phyloP scores from a whole-genome alignment of 305 asterid genomes.

The Fraxinus angustifolia region DNA sequence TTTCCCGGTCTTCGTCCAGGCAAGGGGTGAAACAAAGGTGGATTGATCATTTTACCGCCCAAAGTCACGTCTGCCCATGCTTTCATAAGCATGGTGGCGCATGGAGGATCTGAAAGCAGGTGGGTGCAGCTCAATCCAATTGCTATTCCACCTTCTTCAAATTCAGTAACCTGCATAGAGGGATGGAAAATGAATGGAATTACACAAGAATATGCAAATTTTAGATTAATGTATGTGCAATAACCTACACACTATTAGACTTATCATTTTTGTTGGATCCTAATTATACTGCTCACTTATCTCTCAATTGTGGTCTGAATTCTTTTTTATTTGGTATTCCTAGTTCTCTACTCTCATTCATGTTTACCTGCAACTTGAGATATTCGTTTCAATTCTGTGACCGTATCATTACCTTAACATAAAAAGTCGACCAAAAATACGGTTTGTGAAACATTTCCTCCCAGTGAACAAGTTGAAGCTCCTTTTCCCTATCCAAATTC shows the following conservation, averaged over 20 bases:
- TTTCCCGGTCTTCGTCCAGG: slow-evolving; percentile 23
- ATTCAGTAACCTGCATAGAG: slow-evolving; percentile 45
- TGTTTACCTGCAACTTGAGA: too few species aligned
- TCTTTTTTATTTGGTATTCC: neutral
- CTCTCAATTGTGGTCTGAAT: neutral
- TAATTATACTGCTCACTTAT: neutral
- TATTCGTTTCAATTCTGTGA: neutral
- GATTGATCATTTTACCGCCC: slow-evolving; percentile 28
- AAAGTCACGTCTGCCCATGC: slow-evolving; percentile 56
- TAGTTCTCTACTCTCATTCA: neutral
- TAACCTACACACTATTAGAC: neutral
- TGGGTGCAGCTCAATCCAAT: slow-evolving; percentile 59
- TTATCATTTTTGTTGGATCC: neutral
- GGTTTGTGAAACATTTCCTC: slow-evolving; percentile 51
- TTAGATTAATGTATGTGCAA: neutral
- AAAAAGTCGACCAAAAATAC: slow-evolving; percentile 56
- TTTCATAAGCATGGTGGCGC: slow-evolving; percentile 44
- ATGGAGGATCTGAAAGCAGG: slow-evolving; percentile 46
- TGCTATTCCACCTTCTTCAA: slow-evolving; percentile 55
- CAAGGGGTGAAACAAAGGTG: slow-evolving; percentile 41
- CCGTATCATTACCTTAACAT: slow-evolving; percentile 40
- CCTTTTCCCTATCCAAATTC: slow-evolving; percentile 52
- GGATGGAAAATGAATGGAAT: too few species aligned
- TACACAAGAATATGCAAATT: neutral
- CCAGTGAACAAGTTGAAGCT: slow-evolving; percentile 51